Percentiles rank a stretch among this genome's conserved stretches.
Conservation (phyloP, 1,139 yeast genomes). For the Sugiyamaella pinicola region DNA sequence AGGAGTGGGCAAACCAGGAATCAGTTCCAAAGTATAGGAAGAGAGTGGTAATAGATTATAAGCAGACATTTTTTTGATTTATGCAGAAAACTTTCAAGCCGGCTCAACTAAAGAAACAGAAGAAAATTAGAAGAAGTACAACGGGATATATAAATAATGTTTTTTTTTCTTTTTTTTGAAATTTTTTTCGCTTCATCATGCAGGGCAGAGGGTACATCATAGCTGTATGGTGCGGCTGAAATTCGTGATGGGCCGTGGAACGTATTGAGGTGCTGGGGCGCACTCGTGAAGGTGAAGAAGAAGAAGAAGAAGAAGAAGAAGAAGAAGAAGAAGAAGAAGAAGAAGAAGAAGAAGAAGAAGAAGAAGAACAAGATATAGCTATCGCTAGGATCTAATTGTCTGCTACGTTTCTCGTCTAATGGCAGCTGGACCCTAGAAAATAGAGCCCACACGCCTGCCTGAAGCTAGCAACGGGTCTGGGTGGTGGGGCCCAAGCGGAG, state of each 20-base stretch:
- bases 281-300: neutral
- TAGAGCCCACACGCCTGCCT: no score
- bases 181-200: conserved; percentile 12
- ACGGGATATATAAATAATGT: conserved; percentile 5
- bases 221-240: neutral
- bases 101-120: neutral
- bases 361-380: neutral
- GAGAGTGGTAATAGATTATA: conserved; percentile 68
- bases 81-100: neutral
- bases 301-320: neutral
- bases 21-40: conserved; percentile 78
- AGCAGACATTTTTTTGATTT: conserved; percentile 16
- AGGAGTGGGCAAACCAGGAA: conserved; percentile 84
- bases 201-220: conserved; percentile 12
- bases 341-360: neutral
- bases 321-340: neutral
- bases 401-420: no score
- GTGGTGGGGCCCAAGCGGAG: no score
- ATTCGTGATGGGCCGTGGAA: neutral
- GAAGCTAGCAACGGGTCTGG: neutral
- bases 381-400: no score
- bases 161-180: conserved; percentile 13
- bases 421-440: no score
- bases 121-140: neutral
- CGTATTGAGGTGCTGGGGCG: neutral